Base-by-base conservation (phyloP, 2,329 filamentous ascomycete genomes). In the Claviceps citrina region DNA sequence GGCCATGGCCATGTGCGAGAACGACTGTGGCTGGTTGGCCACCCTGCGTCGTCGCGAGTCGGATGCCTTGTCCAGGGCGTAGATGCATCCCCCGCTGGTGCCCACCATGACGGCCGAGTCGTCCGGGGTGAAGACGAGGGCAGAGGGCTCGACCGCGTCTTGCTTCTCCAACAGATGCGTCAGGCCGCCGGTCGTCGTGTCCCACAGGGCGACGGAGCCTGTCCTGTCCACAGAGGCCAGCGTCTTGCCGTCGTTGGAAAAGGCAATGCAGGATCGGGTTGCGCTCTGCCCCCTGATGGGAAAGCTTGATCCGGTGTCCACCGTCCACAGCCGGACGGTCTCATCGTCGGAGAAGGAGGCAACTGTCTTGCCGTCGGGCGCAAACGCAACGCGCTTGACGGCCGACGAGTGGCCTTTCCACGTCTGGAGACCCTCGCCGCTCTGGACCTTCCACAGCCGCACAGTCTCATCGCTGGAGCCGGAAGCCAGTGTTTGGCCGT, bases 241-340 rank as follows among this genome's bases (percentile, higher is more conserved):
- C 27, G 24, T 42, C 30, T 39, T 40, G 13, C 43, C 32, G 33
- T 50, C 44, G 20, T 39, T 43, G 12, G 47, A 45, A 33, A 52
- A 47, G 13, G 36, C 38, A 4, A 51, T 37, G 24, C 43, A 44
- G 9, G 10, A 42, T 12, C 46, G 38, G 2, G 2, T 36, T 26
- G 34, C 36, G 32, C 40, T 43, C 30, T 50, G 48, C 33, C 45
- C 46, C 26, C 42, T 42, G 34, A 52, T 50, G 27, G 45, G 39
- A 34, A 46, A 31, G 31, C 40, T 44, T 10, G 33, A 39, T 10
- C 43, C 38, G 5, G 32, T 40, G 4, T 32, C 26, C 10, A 41
- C 26, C 9, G 46, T 46, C 47, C 46, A 53, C 4, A 51, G 18
- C 18, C 45, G 42, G 7, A 48, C 26, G 8, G 43, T 49, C 9